These are phyloP conservation scores for Schwanniomyces polymorphus DNA, from an alignment of 805 yeast species.

Conservation along the genomic window DNA sequence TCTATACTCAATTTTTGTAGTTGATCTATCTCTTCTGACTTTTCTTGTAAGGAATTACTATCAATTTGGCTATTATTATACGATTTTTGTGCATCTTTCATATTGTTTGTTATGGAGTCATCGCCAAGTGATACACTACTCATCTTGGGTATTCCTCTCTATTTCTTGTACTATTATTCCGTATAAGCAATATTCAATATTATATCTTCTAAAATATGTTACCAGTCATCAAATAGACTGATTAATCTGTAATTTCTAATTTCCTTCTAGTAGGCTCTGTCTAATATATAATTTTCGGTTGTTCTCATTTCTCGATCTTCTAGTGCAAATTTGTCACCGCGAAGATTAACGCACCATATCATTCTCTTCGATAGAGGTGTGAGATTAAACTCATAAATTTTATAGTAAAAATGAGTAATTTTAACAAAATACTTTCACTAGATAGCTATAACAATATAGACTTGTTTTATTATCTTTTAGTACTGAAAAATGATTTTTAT, in stretches of 20 bases:
- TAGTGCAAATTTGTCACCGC: background rate
- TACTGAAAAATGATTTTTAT: no score
- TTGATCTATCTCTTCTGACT: background rate
- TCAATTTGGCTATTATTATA: background rate
- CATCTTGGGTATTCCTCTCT: conserved; percentile 6
- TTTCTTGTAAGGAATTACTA: conserved; percentile 1
- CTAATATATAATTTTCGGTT: background rate
- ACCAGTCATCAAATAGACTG: conserved; percentile 1
- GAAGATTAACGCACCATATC: background rate
- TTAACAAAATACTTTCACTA: no score
- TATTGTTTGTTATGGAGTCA: conserved; percentile 9
- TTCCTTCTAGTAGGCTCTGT: background rate
- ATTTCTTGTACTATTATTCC: background rate
- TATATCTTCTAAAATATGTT: background rate
- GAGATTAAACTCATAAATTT: no score
- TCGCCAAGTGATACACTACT: conserved; percentile 17
- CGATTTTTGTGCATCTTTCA: conserved; percentile 1
- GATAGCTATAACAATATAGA: no score
- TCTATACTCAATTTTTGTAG: conserved; percentile 8
- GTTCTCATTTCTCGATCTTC: conserved; percentile 1
- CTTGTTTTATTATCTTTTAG: no score
- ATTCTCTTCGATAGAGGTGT: no score
- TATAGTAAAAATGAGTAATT: no score
- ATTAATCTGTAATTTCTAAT: background rate
- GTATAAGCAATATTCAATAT: background rate